These are phyloP conservation scores for Poa annua DNA, from an alignment of 176 grass and related monocot species.

Conservation along the genomic window DNA sequence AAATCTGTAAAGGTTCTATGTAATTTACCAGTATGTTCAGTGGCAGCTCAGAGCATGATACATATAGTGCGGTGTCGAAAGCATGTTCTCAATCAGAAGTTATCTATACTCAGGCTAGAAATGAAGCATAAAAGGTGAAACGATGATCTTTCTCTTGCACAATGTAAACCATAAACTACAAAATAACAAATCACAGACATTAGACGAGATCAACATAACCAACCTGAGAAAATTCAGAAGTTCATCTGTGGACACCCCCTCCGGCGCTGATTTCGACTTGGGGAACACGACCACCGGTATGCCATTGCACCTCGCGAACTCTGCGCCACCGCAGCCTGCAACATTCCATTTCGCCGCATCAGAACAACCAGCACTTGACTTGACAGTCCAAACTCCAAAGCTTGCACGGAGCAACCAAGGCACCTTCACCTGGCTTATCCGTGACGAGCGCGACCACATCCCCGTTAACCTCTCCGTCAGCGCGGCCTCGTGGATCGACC, in stretches of 20 bases:
- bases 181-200: not conserved
- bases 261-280: slow-evolving; percentile 49
- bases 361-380: not conserved
- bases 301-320: slow-evolving; percentile 62
- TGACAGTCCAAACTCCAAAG: not conserved
- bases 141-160: not conserved
- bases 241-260: slow-evolving; percentile 58
- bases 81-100: not conserved
- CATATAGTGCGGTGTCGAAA: not conserved
- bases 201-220: not conserved
- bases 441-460: slow-evolving; percentile 61
- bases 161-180: not conserved
- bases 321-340: slow-evolving; percentile 71
- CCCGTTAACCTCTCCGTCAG: slow-evolving; percentile 40
- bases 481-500: slow-evolving; percentile 48
- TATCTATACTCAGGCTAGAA: not conserved
- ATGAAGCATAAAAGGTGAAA: not conserved
- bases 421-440: slow-evolving; percentile 50
- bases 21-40: not conserved
- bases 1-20: not conserved
- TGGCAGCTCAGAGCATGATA: not conserved
- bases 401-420: not conserved
- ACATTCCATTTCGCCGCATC: not conserved
- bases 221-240: slow-evolving; percentile 71
- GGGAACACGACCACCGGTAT: slow-evolving; percentile 71